A percentile compares a stretch with the other conserved stretches of the same genome.
Evolutionary conservation across 805 yeast genomes (phyloP).

Genomic region (Wickerhamiella bombiphila): DNA sequence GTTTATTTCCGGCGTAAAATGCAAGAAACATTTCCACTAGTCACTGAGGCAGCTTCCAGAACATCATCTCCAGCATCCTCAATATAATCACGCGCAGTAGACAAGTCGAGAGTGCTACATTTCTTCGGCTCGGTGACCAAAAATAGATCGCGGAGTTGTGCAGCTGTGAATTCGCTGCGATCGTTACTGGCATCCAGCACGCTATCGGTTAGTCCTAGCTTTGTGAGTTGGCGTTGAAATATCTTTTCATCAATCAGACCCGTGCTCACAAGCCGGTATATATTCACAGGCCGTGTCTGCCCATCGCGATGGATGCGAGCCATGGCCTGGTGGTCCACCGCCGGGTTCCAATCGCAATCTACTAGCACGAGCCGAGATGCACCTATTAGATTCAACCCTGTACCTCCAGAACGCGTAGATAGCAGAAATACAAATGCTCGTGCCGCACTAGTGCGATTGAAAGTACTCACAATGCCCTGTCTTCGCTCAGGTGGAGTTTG

Average conservation of each 20-base stretch:
- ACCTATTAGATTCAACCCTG: slow-evolving; percentile 79
- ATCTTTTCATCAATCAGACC: slow-evolving; percentile 87
- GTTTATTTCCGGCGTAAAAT: too few species aligned
- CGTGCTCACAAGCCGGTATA: slow-evolving; percentile 71
- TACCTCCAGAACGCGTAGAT: slow-evolving; percentile 88
- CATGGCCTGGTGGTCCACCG: slow-evolving; percentile 86
- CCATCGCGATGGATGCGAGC: slow-evolving; percentile 93
- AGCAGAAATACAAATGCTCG: slow-evolving; percentile 50
- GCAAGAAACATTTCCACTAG: slow-evolving; percentile 7
- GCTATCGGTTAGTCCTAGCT: slow-evolving; percentile 60
- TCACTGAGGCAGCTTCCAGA: slow-evolving; percentile 1
- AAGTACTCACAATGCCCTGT: slow-evolving; percentile 48
- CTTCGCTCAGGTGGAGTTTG: slow-evolving; percentile 56
- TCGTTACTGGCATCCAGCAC: slow-evolving; percentile 34
- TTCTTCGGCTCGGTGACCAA: slow-evolving; percentile 34
- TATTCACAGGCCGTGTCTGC: slow-evolving; percentile 59
- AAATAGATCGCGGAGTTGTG: slow-evolving; percentile 64
- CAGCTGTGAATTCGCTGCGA: slow-evolving; percentile 46
- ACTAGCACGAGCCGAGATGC: slow-evolving; percentile 73
- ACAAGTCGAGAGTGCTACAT: slow-evolving; percentile 58
- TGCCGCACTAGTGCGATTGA: slow-evolving; percentile 36
- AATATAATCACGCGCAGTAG: background rate
- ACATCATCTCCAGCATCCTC: background rate
- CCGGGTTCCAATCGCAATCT: slow-evolving; percentile 97
- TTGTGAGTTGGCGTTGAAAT: slow-evolving; percentile 78